A percentile compares a stretch with the other conserved stretches of the same genome.
These are phyloP conservation scores for Alliaria petiolata DNA, from an alignment of 345 rosid genomes.

Conservation along the genomic window DNA sequence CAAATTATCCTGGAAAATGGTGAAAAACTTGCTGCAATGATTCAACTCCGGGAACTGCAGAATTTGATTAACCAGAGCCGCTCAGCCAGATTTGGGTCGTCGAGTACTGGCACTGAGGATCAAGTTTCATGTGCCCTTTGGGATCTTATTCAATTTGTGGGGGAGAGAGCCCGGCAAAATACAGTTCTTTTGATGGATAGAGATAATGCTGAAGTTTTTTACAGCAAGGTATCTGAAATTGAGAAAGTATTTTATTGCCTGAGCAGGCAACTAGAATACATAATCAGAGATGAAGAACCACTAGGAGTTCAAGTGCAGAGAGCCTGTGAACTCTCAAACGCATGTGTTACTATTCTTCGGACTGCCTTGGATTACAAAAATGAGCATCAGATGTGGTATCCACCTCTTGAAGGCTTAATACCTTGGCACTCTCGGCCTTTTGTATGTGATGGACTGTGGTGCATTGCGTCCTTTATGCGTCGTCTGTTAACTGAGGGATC, in stretches of 20 bases:
- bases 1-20: constrained; percentile 85
- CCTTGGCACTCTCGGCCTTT: constrained; percentile 70
- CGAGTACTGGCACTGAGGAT: constrained; percentile 40
- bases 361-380: constrained; percentile 62
- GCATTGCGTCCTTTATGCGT: constrained; percentile 70
- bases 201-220: constrained; percentile 93
- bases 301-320: constrained; percentile 58
- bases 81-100: constrained; percentile 41
- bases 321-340: constrained; percentile 75
- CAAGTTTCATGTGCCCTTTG: constrained; percentile 72
- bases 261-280: constrained; percentile 61
- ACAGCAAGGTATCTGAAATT: constrained; percentile 90
- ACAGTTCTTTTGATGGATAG: constrained; percentile 95
- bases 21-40: constrained; percentile 90
- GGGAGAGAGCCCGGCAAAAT: constrained; percentile 79
- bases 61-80: constrained; percentile 59
- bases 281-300: constrained; percentile 58
- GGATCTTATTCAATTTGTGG: constrained; percentile 92
- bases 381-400: constrained; percentile 89
- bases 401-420: constrained; percentile 79
- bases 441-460: constrained; percentile 84
- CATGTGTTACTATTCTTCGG: constrained; percentile 60
- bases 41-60: constrained; percentile 84
- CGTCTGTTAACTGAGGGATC: constrained; percentile 52
- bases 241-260: constrained; percentile 78